Percentiles rank a stretch among this genome's conserved stretches.
These are phyloP conservation scores for Sporisorium scitamineum DNA, from an alignment of 1,284 basidiomycete species.

Conservation along the genomic window DNA sequence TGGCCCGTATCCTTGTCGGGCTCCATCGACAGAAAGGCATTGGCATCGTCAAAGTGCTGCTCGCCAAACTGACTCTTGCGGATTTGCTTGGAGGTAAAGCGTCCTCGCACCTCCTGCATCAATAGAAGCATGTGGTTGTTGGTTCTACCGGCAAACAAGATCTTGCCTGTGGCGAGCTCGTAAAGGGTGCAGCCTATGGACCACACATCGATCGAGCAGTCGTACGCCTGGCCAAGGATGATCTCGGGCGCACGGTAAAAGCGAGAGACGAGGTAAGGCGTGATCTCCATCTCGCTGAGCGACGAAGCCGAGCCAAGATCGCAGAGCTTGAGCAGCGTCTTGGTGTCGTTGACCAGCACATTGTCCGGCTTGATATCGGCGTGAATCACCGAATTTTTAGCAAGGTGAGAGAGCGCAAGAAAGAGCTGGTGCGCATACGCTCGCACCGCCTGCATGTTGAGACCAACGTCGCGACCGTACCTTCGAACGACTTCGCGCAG, in stretches of 20 bases:
- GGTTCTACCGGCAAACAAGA: conserved; percentile 93
- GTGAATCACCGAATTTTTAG: conserved; percentile 92
- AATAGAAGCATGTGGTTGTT: conserved; percentile 93
- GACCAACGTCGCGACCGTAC: conserved; percentile 97
- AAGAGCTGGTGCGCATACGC: conserved; percentile 98
- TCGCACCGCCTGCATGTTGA: conserved; percentile 95
- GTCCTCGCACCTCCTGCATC: conserved; percentile 89
- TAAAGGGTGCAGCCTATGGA: conserved; percentile 97
- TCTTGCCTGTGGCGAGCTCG: conserved; percentile 98
- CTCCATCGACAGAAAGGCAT: conserved; percentile 66
- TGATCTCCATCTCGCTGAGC: conserved; percentile 93
- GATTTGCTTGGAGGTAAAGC: conserved; percentile 92
- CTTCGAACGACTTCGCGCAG: conserved; percentile 96
- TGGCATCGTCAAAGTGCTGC: conserved; percentile 92
- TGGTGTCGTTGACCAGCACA: conserved; percentile 82
- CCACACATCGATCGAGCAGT: conserved; percentile 94
- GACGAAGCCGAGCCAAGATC: conserved; percentile 96
- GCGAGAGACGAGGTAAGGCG: conserved; percentile 95
- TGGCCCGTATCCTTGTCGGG: conserved; percentile 59
- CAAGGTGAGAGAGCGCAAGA: conserved; percentile 83
- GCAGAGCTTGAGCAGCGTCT: conserved; percentile 92
- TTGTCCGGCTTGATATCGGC: conserved; percentile 81
- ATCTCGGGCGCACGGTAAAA: conserved; percentile 99
- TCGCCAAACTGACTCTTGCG: conserved; percentile 92
- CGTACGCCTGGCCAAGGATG: conserved; percentile 94